These are phyloP conservation scores for Phlebiopsis flavidoalba DNA, from an alignment of 768 basidiomycete species.

Conservation along the genomic window DNA sequence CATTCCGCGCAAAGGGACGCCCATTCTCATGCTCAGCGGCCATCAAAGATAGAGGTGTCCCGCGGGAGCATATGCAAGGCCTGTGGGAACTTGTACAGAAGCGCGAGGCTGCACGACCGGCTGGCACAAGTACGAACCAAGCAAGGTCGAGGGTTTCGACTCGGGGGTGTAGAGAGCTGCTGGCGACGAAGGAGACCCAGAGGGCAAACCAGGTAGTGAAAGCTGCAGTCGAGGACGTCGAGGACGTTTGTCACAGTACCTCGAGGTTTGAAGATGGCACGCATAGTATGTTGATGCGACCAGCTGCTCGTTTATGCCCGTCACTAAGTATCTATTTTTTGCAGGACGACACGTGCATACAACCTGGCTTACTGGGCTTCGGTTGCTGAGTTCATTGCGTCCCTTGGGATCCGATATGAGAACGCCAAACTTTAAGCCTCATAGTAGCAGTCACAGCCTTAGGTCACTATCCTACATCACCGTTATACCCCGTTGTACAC, in stretches of 20 bases:
- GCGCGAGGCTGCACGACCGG: slow-evolving; percentile 6
- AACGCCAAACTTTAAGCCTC: too few species aligned
- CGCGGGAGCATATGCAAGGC: slow-evolving; percentile 68
- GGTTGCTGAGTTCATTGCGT: slow-evolving; percentile 6
- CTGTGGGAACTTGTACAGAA: slow-evolving; percentile 56
- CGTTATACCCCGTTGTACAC: too few species aligned
- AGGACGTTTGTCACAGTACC: slow-evolving; percentile 1
- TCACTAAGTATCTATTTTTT: not conserved
- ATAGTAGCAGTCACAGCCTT: too few species aligned
- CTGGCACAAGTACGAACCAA: not conserved
- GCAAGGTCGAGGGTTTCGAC: not conserved
- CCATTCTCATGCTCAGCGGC: slow-evolving; percentile 83
- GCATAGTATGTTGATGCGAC: slow-evolving; percentile 1
- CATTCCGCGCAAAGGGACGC: slow-evolving; percentile 57
- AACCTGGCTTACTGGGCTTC: slow-evolving; percentile 11
- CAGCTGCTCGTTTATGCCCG: not conserved
- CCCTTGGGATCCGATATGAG: not conserved
- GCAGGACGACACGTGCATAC: slow-evolving; percentile 12
- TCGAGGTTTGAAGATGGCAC: slow-evolving; percentile 8
- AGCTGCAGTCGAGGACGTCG: not conserved
- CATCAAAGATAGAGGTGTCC: slow-evolving; percentile 64
- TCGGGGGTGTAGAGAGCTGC: not conserved
- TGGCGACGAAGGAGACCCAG: not conserved
- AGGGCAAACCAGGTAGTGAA: not conserved
- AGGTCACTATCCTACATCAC: too few species aligned